Base-by-base conservation (phyloP, 2,329 filamentous ascomycete species). In the Rachicladosporium sp. region DNA sequence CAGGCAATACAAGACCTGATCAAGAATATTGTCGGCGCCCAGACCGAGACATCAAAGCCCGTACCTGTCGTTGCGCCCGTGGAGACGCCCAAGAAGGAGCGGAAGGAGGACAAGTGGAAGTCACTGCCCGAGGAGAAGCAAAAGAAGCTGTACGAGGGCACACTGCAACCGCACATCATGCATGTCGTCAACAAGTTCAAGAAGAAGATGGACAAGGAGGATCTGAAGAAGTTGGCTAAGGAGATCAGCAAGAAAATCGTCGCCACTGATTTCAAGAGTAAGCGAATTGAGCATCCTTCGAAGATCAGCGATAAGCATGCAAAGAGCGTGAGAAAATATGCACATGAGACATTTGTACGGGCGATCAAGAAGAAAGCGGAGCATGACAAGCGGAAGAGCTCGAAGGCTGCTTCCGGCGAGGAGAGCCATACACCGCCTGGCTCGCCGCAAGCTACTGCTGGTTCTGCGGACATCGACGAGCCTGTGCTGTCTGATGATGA, bases 141-240 rank as follows among this genome's bases (percentile, higher is more conserved):
- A 62, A 93, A 87, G 74, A 94, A 86, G 66, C 71, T 94, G 2
- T 96, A 95, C 53, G 88, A 95, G 60, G 88, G 88, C 56, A 93
- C 87, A 37, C 70, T 95, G 5, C 84, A 81, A 55, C 86, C 86
- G 4, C 78, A 86, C 41, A 80, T 96, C 50, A 89, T 87, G 59
- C 73, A 86, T 47, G 80, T 94, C 1, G 75, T 89, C 54, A 81
- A 89, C 60, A 91, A 86, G 53, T 96, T 87, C 60, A 82, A 80
- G 46, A 74, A 87, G 53, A 88, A 86, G 61, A 76, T 96, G 13
- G 83, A 86, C 3, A 88, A 82, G 55, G 87, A 95, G 2, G 73
- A 80, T 43, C 56, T 80, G 33, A 80, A 80, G 56, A 68, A 73
- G 32, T 71, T 77, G 48, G 74, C 71, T 5, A 80, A 79, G 61